phyloP scores from a whole-genome alignment of 169 alveolate species.

The Plasmodium vinckei region DNA sequence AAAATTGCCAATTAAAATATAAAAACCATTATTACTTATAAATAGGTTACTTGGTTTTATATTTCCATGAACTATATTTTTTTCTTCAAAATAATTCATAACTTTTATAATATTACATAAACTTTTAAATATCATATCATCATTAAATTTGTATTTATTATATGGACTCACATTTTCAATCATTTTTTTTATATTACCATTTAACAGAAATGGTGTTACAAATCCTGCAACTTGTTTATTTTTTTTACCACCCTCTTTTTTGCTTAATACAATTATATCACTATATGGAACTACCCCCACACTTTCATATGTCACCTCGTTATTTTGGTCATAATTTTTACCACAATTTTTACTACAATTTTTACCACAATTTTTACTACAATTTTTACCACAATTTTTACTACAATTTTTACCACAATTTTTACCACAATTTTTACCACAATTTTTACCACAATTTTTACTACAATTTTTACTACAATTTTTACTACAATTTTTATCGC shows the following conservation, averaged over 20 bases:
- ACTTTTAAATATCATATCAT: constrained; percentile 12
- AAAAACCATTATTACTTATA: constrained; percentile 39
- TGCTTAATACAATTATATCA: constrained; percentile 34
- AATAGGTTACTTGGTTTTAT: constrained; percentile 52
- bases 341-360: not conserved
- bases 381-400: not conserved
- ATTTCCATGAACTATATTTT: constrained; percentile 45
- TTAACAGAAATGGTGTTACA: constrained; percentile 53
- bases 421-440: not conserved
- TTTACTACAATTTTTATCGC: not conserved
- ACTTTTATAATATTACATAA: constrained; percentile 44
- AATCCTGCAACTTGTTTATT: constrained; percentile 29
- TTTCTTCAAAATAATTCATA: constrained; percentile 40
- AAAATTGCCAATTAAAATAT: constrained; percentile 50
- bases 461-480: not conserved
- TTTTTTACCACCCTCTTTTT: constrained; percentile 3
- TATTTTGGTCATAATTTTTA: not conserved
- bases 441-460: not conserved
- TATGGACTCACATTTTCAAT: constrained; percentile 39
- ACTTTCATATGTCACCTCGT: constrained; percentile 32
- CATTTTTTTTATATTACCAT: constrained; percentile 27
- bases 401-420: not conserved
- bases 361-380: not conserved
- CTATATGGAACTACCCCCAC: constrained; percentile 42
- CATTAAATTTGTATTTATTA: constrained; percentile 29